Evolutionary conservation across 495 filamentous ascomycete species (phyloP), one percentile per base, ranked within the genome.

Genomic region (Aspergillus hancockii): DNA sequence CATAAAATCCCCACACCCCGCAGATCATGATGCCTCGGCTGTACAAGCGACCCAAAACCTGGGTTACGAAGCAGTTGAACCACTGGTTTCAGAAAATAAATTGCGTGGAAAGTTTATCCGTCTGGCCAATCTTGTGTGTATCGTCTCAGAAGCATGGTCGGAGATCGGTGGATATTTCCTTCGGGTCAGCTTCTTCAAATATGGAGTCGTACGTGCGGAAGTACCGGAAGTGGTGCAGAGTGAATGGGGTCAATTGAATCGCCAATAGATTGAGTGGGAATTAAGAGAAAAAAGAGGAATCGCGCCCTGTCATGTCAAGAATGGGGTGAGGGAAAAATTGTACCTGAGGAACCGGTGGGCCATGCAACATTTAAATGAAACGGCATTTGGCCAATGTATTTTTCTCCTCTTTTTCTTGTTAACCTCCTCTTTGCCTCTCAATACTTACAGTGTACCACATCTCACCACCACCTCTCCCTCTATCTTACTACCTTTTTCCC

Each of bases 391-490:
- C 41, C 14, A 21, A 45, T 45, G 7, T 45, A 12, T 45, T 21
- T 19, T 45, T 18, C 19, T 21, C 41, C 16, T 45, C 14, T 1
- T 18, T 21, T 45, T 21, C 41, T 18, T 45, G 3, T 21, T 45
- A 18, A 21, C 41, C 23, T 28, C 47, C 47, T 2, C 23, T n/a
- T 21, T 12, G 9, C 47, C 12, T n/a, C 8, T 28, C 14, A 8
- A 50, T 50, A 14, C 14, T 28, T 9, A 50, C 18, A 18, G 3
- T 43, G 12, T 47, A 52, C 53, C 58, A 36, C 55, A 52, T 45
- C 56, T 47, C 36, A 43, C 50, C 63, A 64, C 62, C 58, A 21
- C 58, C 55, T 54, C 8, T 41, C 40, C 16, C 54, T 52, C 50
- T 58, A 46, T 57, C 61, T 22, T 58, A 12, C 21, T 40, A 22